Base-by-base conservation (phyloP, 768 basidiomycete species). In the Pleurotus cornucopiae region DNA sequence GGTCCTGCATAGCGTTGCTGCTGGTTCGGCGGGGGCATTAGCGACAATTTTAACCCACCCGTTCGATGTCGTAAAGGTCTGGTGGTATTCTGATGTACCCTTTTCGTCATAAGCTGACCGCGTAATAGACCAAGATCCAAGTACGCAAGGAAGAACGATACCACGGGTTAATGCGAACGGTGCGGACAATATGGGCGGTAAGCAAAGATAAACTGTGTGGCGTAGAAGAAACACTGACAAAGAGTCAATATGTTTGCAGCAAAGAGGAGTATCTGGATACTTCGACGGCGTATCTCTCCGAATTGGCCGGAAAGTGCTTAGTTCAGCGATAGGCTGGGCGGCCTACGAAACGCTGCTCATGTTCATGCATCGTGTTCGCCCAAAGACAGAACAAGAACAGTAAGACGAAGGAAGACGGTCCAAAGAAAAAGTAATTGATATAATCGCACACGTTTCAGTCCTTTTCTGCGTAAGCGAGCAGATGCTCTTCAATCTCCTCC, bases 21-120 rank as follows among this genome's bases (percentile, higher is more conserved):
- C 88, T 6, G 91, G 91, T 0, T 76, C 84, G 0, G 94, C 94
- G 6, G 91, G 94, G 2, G 85, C 85, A 1, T 76, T 94, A 52
- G 93, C 93, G 1, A 96, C 94, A 0, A 70, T 94, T 54, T 78
- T 78, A 1, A 98, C 95, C 1, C 92, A 94, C 62, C 95, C 95
- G 2, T 96, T 96, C 61, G 94, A 98, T 66, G 92, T 94, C 43
- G 80, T 97, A 61, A 98, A 98, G 79, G 93, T 91, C 59, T 25
- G 59, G 26, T 18, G 53, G 3, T 12, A n/a, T 30, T 51, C 21
- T 12, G 37, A 12, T 14, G 6, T 5, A 16, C 43, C 46, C 21
- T 43, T 30, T 16, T 62, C 60, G 49, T 57, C 14, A 46, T 16
- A 16, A 40, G 7, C 54, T 37, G 30, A 30, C 5, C 48, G 18